Base-by-base conservation (phyloP, 352 stramenopile genomes). In the Globisporangium emineosum region DNA sequence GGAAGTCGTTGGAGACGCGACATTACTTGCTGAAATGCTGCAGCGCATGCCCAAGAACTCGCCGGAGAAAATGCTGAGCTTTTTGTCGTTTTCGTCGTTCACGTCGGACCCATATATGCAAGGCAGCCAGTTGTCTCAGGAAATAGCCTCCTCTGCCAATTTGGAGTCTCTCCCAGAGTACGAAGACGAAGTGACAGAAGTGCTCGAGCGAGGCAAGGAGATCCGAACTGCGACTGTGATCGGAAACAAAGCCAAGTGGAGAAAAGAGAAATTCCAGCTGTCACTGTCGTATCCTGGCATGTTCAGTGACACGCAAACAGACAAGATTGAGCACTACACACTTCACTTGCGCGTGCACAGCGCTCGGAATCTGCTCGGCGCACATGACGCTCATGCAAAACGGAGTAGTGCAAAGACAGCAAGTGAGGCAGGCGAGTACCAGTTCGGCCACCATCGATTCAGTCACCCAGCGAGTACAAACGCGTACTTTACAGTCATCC, bases 401-500 rank as follows among this genome's bases (percentile, higher is more conserved):
- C 33, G 23, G 2, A 45, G 7, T 37, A 23, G 1, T 1, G 56
- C 35, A 5, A 55, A 35, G 12, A 5, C 40, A 29, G 5, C 25
- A 8, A 47, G 25, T 53, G 45, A 64, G 7, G 49, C 60, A 17
- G 25, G 19, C 3, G 50, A 35, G 15, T 62, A 50, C 10, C 61
- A 62, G 21, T 25, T 47, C 10, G 35, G 72, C 1, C 62, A 60
- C 57, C 60, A 69, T 21, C 57, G 47, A 0, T 15, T 73, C 21
- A 51, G 61, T 35, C 66, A 51, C 8, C 37, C 56, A 21, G 65
- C 51, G 1, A 68, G 62, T 3, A 77, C 71, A 10, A 87, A 81
- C 62, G 71, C 80, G n/a, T 92, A 86, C 53, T 90, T 90, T 56
- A 90, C 83, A 1, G 66, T 90, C 17, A 84, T 87, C 33, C 79